Conservation (phyloP, 441 rosid species). For the Syzygium malaccense region DNA sequence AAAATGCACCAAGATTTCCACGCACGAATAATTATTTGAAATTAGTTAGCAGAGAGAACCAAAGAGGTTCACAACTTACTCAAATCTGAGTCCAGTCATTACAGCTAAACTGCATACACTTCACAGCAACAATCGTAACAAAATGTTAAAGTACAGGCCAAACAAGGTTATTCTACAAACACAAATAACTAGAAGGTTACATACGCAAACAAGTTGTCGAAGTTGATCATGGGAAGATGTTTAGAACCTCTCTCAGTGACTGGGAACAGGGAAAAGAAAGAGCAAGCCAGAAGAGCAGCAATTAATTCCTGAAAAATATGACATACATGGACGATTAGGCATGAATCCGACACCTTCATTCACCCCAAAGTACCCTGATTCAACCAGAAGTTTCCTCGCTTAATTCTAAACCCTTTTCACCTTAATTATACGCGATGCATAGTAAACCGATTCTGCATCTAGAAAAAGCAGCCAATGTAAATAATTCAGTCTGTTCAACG, state of each 20-base stretch:
- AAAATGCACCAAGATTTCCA: not conserved
- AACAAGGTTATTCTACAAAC: not conserved
- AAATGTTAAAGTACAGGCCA: not conserved
- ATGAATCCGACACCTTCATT: not conserved
- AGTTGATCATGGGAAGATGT: slow-evolving; percentile 71
- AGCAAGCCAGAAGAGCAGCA: slow-evolving; percentile 77
- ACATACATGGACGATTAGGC: not conserved
- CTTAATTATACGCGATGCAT: not conserved
- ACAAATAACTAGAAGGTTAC: slow-evolving; percentile 35
- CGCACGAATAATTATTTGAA: not conserved
- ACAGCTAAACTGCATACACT: not conserved
- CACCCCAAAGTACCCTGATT: not conserved
- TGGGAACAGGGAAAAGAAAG: slow-evolving; percentile 88
- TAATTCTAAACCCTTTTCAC: not conserved
- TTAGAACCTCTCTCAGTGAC: slow-evolving; percentile 43
- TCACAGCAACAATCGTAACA: not conserved
- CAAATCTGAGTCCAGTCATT: not conserved
- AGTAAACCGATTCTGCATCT: not conserved
- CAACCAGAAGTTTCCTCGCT: not conserved
- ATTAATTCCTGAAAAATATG: slow-evolving; percentile 64
- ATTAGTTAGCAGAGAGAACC: not conserved
- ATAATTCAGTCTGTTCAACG: not conserved
- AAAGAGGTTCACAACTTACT: not conserved
- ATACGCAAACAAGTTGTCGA: slow-evolving; percentile 76
- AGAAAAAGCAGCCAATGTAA: not conserved